phyloP scores from a whole-genome alignment of 352 stramenopile genomes.

The Bremia lactucae region DNA sequence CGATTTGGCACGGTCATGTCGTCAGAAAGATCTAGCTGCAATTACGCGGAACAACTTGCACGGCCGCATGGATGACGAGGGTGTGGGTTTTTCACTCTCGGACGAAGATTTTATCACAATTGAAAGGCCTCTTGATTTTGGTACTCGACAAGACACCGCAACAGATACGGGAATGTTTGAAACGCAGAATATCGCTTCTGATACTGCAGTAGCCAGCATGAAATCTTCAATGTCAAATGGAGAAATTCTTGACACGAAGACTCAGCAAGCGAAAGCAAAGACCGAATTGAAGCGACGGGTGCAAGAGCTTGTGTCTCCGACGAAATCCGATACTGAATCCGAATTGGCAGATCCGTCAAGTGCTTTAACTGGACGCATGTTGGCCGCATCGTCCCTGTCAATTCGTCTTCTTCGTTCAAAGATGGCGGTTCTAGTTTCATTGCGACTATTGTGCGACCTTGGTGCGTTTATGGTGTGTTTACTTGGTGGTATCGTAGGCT shows the following conservation, averaged over 20 bases:
- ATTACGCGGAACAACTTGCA: conserved; percentile 30
- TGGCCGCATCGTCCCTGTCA: conserved; percentile 18
- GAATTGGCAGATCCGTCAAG: conserved; percentile 48
- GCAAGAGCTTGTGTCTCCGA: conserved; percentile 37
- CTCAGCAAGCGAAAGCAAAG: conserved; percentile 6
- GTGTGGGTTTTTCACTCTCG: conserved; percentile 36
- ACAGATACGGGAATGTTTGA: background rate
- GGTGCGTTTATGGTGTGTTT: conserved; percentile 75
- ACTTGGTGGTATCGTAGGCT: conserved; percentile 49
- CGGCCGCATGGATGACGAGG: conserved; percentile 21
- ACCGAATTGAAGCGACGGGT: conserved; percentile 15
- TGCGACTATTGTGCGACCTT: conserved; percentile 41
- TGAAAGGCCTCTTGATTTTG: conserved; percentile 31
- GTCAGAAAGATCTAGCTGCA: conserved; percentile 15
- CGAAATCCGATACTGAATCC: conserved; percentile 27
- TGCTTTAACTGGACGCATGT: conserved; percentile 31
- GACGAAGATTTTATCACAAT: conserved; percentile 65
- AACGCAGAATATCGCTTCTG: conserved; percentile 13
- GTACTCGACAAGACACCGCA: conserved; percentile 2
- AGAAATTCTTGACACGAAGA: conserved; percentile 5
- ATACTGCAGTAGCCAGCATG: conserved; percentile 14
- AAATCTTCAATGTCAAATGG: conserved; percentile 9
- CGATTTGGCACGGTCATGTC: conserved; percentile 15
- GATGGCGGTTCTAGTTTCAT: conserved; percentile 25
- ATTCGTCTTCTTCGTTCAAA: conserved; percentile 20